These are phyloP conservation scores for Tetrahymena malaccensis DNA, from an alignment of 73 alveolate species.

Conservation along the genomic window DNA sequence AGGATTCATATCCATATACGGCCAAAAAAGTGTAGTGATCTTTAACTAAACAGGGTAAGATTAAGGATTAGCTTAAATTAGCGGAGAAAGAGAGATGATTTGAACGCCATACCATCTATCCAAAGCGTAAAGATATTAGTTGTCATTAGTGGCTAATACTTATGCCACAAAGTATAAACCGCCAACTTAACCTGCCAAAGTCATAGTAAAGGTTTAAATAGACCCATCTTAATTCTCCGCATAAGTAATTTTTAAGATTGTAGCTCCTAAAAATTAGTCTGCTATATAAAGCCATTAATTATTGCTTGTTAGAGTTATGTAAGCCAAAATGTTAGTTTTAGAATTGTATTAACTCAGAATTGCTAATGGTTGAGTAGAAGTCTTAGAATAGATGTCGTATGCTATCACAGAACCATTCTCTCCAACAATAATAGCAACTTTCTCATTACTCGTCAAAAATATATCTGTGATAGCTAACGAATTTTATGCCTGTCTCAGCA, in stretches of 20 bases:
- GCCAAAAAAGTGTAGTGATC: neutral
- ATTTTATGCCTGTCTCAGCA: neutral
- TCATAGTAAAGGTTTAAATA: neutral
- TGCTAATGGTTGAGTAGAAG: neutral
- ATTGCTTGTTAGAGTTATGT: neutral
- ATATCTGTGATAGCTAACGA: neutral
- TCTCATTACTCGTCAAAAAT: neutral
- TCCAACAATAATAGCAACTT: neutral
- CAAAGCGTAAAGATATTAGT: neutral
- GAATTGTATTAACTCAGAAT: neutral
- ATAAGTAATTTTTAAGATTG: neutral
- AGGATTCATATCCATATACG: neutral
- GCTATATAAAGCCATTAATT: neutral
- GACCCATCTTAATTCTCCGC: neutral
- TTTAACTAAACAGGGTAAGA: neutral
- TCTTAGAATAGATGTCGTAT: neutral
- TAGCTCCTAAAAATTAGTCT: neutral
- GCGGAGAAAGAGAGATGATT: neutral
- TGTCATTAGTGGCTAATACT: neutral
- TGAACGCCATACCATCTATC: neutral
- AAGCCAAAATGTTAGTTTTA: neutral
- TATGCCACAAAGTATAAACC: neutral
- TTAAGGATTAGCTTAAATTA: neutral
- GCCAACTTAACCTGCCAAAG: neutral
- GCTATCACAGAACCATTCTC: neutral